phyloP scores from a whole-genome alignment of 2,329 filamentous ascomycete genomes.

The Calonectria honghensis region DNA sequence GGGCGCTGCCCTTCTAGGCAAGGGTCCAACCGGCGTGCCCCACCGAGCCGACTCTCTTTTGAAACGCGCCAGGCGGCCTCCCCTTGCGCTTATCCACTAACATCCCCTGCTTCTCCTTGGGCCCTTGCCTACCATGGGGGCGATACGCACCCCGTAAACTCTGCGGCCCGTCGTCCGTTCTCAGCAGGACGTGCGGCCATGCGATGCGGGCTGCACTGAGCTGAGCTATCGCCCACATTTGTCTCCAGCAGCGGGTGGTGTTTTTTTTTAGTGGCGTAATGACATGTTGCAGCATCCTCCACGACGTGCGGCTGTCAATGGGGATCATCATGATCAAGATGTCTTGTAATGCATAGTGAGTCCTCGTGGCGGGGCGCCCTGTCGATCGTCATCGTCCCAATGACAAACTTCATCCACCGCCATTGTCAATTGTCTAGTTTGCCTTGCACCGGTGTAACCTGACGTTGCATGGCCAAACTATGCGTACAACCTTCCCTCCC shows the following conservation, averaged over 20 bases:
- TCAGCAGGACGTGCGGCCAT: slow-evolving; percentile 40
- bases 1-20: slow-evolving; percentile 17
- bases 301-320: not conserved
- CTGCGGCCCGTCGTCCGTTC: slow-evolving; percentile 32
- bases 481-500: slow-evolving; percentile 15
- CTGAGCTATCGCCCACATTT: slow-evolving; percentile 1
- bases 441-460: slow-evolving; percentile 16
- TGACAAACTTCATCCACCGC: slow-evolving; percentile 32
- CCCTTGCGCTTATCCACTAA: slow-evolving; percentile 35
- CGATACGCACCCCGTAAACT: slow-evolving; percentile 28
- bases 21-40: slow-evolving; percentile 15
- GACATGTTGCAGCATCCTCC: slow-evolving; percentile 8
- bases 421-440: slow-evolving; percentile 33
- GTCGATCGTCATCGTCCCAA: slow-evolving; percentile 48
- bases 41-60: slow-evolving; percentile 32
- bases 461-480: slow-evolving; percentile 19
- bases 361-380: slow-evolving; percentile 22
- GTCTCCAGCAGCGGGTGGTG: not conserved
- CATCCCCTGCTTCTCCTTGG: slow-evolving; percentile 19
- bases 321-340: slow-evolving; percentile 5
- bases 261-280: not conserved
- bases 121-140: slow-evolving; percentile 24
- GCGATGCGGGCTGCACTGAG: slow-evolving; percentile 1
- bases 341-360: not conserved
- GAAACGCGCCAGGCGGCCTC: slow-evolving; percentile 42